Conservation (phyloP, 2,329 filamentous ascomycete genomes). For the Myotisia sp. region DNA sequence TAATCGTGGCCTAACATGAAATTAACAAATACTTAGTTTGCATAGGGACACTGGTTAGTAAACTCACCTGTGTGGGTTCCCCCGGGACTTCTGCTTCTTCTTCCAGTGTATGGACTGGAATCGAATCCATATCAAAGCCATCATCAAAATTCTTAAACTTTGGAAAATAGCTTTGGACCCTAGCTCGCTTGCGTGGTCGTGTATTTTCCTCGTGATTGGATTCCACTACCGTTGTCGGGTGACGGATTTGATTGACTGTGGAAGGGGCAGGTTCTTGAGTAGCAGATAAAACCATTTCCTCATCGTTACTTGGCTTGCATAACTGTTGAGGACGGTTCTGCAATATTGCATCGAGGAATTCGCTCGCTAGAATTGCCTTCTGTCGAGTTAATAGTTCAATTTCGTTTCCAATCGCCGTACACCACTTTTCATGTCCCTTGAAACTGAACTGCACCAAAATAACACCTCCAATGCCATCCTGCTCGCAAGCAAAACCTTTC, state of each 20-base stretch:
- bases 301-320: conserved; percentile 46
- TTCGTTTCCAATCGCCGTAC: conserved; percentile 50
- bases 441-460: conserved; percentile 62
- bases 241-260: conserved; percentile 1
- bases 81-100: conserved; percentile 13
- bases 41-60: background rate
- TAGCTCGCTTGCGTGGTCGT: conserved; percentile 14
- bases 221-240: conserved; percentile 7
- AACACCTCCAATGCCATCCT: conserved; percentile 52
- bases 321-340: conserved; percentile 61
- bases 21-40: conserved; percentile 3
- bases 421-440: conserved; percentile 51
- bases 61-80: conserved; percentile 9
- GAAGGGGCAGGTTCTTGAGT: conserved; percentile 3
- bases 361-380: conserved; percentile 71
- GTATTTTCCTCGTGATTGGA: conserved; percentile 3
- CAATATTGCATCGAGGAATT: conserved; percentile 82
- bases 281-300: conserved; percentile 1
- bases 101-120: conserved; percentile 24
- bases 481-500: conserved; percentile 51
- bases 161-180: conserved; percentile 22
- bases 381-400: conserved; percentile 63
- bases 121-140: conserved; percentile 35
- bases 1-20: conserved; percentile 1
- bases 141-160: conserved; percentile 62